Conservation (phyloP, 805 yeast species). For the Dipodascopsis tothii region DNA sequence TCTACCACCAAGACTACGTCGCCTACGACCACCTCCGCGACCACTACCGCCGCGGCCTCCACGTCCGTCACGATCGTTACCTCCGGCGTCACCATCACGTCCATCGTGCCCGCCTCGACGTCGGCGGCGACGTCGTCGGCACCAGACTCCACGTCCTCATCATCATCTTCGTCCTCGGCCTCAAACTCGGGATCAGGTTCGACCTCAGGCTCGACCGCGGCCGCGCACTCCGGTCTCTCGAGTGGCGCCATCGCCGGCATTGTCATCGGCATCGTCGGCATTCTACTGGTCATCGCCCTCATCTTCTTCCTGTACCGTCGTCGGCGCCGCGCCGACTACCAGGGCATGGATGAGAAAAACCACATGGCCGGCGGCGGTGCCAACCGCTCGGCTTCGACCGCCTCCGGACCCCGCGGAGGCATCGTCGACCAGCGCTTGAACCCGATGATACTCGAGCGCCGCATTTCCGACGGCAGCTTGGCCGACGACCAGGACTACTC, state of each 20-base stretch:
- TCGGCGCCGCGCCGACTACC: conserved; percentile 35
- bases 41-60: conserved; percentile 18
- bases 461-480: conserved; percentile 71
- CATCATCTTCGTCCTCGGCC: conserved; percentile 17
- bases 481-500: conserved; percentile 81
- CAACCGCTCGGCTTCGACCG: conserved; percentile 21
- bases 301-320: conserved; percentile 39
- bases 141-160: conserved; percentile 12
- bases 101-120: conserved; percentile 13
- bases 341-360: conserved; percentile 36
- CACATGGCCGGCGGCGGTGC: conserved; percentile 6
- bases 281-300: conserved; percentile 37
- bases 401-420: conserved; percentile 21
- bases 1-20: conserved; percentile 4
- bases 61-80: conserved; percentile 12
- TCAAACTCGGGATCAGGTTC: conserved; percentile 22
- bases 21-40: conserved; percentile 16
- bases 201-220: conserved; percentile 20
- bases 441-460: conserved; percentile 72
- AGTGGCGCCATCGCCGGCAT: conserved; percentile 57
- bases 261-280: conserved; percentile 48
- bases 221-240: conserved; percentile 25
- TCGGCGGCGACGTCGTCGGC: conserved; percentile 10
- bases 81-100: background rate
- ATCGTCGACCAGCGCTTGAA: conserved; percentile 58